Evolutionary conservation across 1,284 basidiomycete genomes (phyloP), one percentile per base, ranked within the genome.

Genomic region (Neolentinus lepideus): DNA sequence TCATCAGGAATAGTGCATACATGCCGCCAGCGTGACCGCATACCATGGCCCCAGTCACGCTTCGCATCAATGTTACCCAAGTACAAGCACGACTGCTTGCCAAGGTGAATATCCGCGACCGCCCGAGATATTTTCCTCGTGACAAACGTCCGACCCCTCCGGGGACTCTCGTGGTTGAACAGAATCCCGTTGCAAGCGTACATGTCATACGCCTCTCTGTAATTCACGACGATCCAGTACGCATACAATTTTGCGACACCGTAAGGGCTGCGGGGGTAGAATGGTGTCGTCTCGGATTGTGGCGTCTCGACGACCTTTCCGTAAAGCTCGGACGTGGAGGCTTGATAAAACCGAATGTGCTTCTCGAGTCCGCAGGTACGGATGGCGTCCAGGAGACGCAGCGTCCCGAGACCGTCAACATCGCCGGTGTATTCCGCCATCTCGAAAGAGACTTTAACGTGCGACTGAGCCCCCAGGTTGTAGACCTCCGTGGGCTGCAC

Each of bases 371-470:
- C 93, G 69, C 92, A 93, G 6, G 93, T 96, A 38, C 93, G 84
- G 69, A 96, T 87, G 54, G 93, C 94, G 65, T 96, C 94, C 56
- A 96, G 84, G 56, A 96, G 81, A 63, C 93, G 90, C 50, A 96
- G 81, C 1, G 93, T 96, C 55, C 93, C 93, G 33, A 95, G 78
- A 10, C 85, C 94, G 64, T 96, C 94, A 54, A 96, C 92, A 65
- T 96, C 92, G 57, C 89, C 92, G 0, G 94, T 96, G 74, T 96
- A 96, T 73, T 96, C 93, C 35, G 93, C 91, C 91, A 96, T 94
- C 72, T 95, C 93, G 71, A 96, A 96, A 27, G 92, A 95, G 61
- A 96, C 93, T 71, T 96, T 96, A 75, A 96, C 93, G 74, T 96
- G 93, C 53, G 90, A 93, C 69, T 96, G 93, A n/a, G 94, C 94